A percentile compares a stretch with the other conserved stretches of the same genome.
phyloP scores from a whole-genome alignment of 2,329 filamentous ascomycete genomes.

The Macrophomina pseudophaseolina region DNA sequence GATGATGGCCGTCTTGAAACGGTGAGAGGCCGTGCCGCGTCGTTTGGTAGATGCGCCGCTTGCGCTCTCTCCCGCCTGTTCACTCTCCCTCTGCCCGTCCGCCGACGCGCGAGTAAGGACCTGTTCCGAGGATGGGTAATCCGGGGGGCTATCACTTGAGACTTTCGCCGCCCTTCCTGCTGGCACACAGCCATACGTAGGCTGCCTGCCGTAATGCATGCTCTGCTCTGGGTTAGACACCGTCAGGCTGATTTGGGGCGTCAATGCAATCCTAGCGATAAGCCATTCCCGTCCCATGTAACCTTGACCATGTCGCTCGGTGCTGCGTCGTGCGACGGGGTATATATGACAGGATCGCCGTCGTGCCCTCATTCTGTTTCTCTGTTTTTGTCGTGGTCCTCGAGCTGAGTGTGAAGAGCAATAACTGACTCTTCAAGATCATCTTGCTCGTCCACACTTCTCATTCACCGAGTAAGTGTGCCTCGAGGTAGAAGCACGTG shows the following conservation, averaged over 20 bases:
- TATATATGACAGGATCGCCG: slow-evolving; percentile 10
- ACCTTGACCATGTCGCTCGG: slow-evolving; percentile 7
- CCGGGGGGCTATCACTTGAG: slow-evolving; percentile 13
- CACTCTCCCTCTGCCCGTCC: neutral
- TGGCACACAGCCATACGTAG: slow-evolving; percentile 13
- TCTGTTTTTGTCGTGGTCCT: neutral
- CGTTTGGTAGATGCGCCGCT: slow-evolving; percentile 4
- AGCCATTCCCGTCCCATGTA: slow-evolving; percentile 20
- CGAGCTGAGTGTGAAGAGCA: neutral
- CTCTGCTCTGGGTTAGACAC: slow-evolving; percentile 14
- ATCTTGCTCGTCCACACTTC: neutral
- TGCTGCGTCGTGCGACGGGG: slow-evolving; percentile 14
- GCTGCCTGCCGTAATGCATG: slow-evolving; percentile 12
- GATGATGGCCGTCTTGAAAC: slow-evolving; percentile 12
- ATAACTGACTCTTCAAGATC: neutral
- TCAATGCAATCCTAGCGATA: slow-evolving; percentile 17
- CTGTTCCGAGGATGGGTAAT: neutral
- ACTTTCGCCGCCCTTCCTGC: neutral
- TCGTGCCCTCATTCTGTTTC: neutral
- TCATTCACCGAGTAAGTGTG: neutral
- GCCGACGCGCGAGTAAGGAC: neutral
- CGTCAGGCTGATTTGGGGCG: neutral
- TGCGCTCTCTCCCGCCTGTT: slow-evolving; percentile 14
- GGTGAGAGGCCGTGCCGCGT: neutral
- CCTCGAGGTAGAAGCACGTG: neutral